These are phyloP conservation scores for Corniculantispora saksenae DNA, from an alignment of 2,329 filamentous ascomycete genomes.

Conservation along the genomic window DNA sequence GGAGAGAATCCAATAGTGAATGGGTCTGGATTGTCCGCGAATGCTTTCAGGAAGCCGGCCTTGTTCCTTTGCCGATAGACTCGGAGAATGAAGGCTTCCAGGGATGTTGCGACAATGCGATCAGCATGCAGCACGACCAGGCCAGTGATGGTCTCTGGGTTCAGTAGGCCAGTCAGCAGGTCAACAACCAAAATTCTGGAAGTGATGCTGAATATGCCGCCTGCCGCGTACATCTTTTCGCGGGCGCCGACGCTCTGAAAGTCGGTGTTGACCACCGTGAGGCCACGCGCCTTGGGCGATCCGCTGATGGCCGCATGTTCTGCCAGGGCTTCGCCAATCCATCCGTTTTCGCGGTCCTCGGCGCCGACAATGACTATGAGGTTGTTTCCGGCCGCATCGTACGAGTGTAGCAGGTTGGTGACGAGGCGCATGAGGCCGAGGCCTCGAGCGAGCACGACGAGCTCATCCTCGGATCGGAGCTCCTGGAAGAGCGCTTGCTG, in stretches of 20 bases:
- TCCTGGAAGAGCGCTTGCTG: conserved; percentile 95
- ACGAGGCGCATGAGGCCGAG: conserved; percentile 89
- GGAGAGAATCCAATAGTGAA: conserved; percentile 88
- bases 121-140: conserved; percentile 88
- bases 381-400: conserved; percentile 94
- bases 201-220: conserved; percentile 93
- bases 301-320: conserved; percentile 92
- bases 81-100: conserved; percentile 92
- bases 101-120: conserved; percentile 77
- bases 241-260: conserved; percentile 81
- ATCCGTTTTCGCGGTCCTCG: conserved; percentile 89
- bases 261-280: conserved; percentile 93
- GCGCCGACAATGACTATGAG: conserved; percentile 86
- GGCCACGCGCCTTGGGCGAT: conserved; percentile 76
- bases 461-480: conserved; percentile 85
- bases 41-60: conserved; percentile 89
- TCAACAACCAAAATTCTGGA: conserved; percentile 95
- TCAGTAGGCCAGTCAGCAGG: conserved; percentile 78
- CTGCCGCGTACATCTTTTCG: conserved; percentile 87
- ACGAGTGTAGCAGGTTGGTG: conserved; percentile 94
- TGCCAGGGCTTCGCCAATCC: conserved; percentile 93
- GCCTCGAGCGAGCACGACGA: conserved; percentile 87
- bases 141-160: conserved; percentile 83
- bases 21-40: conserved; percentile 89
- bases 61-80: conserved; percentile 96